Conservation (phyloP, 441 rosid genomes). For the Bruguiera hainesii region DNA sequence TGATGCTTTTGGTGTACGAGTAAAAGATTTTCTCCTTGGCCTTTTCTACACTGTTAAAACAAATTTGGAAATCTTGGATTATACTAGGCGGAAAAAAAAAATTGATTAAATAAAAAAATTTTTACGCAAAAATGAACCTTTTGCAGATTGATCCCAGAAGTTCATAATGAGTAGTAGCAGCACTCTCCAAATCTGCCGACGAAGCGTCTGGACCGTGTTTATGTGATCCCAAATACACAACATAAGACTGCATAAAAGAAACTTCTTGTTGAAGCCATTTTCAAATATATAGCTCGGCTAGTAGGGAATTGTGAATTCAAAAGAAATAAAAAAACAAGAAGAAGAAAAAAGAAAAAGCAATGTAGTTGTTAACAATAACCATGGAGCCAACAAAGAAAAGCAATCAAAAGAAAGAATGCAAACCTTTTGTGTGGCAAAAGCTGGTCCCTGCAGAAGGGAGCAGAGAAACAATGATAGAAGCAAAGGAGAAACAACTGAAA, state of each 20-base stretch:
- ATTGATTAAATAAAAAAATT: neutral
- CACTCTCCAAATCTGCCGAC: conserved; percentile 23
- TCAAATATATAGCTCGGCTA: neutral
- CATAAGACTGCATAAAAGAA: conserved; percentile 39
- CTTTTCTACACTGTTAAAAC: conserved; percentile 30
- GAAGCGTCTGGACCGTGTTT: conserved; percentile 36
- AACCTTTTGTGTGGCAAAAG: conserved; percentile 50
- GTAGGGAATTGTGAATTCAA: too few relatives aligned
- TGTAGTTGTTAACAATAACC: neutral
- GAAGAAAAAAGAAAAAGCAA: neutral
- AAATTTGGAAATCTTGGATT: neutral
- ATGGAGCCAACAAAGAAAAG: neutral
- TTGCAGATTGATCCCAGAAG: conserved; percentile 47
- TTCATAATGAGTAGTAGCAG: conserved; percentile 35
- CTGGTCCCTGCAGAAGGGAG: conserved; percentile 34
- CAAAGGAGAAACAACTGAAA: conserved; percentile 23
- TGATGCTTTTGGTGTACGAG: conserved; percentile 44
- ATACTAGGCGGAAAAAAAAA: neutral
- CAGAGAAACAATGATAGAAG: conserved; percentile 30
- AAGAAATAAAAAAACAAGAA: neutral
- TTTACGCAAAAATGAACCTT: conserved; percentile 24
- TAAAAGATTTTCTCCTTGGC: conserved; percentile 38
- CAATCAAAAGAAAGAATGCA: conserved; percentile 9
- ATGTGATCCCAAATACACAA: conserved; percentile 75
- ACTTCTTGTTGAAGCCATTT: neutral